Evolutionary conservation across 192 early-diverging fungal genomes (phyloP), one percentile per base, ranked within the genome.

Genomic region (Entomortierella chlamydospora): DNA sequence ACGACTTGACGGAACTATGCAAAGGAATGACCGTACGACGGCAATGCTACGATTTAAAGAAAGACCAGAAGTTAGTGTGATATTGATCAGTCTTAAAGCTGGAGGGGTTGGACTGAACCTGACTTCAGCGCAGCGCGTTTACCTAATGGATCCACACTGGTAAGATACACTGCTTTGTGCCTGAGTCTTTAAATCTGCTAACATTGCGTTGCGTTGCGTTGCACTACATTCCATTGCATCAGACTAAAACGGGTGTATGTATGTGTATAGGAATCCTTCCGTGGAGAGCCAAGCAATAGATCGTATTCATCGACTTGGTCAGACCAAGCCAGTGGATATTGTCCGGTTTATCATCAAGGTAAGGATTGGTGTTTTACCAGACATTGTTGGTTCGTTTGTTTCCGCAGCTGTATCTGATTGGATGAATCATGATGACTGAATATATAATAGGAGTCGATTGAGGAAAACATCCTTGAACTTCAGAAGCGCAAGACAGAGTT

Each of bases 251-350:
- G n/a, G n/a, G n/a, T n/a, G 10, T 37, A 37, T 37, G 4, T 37
- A 37, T 37, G 89, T 69, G n/a, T 88, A 77, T 81, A 78, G 92
- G 93, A 95, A 93, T 68, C 89, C 88, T 18, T 90, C 91, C n/a
- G 90, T 93, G 22, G 92, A 95, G 81, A 83, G 85, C 29, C 94
- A 95, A 70, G 94, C 94, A 0, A 91, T 95, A 42, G 94, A 95
- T 72, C 90, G 94, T 64, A 89, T 95, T 43, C 92, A 95, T 76
- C 87, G 94, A n/a, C 77, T 95, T 1, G 94, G 94, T 20, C 94
- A 95, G 63, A 82, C 58, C 29, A 73, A 83, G 30, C 86, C 89
- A 0, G 89, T 93, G 20, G 85, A 86, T 13, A 87, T 90, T 2
- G 80, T 88, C 15, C 88, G 90, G 30, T 92, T 91, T 66, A 88